Evolutionary conservation across 23 red algal genomes (phyloP), one percentile per base, ranked within the genome.

Genomic region (Gracilaria vermiculophylla): DNA sequence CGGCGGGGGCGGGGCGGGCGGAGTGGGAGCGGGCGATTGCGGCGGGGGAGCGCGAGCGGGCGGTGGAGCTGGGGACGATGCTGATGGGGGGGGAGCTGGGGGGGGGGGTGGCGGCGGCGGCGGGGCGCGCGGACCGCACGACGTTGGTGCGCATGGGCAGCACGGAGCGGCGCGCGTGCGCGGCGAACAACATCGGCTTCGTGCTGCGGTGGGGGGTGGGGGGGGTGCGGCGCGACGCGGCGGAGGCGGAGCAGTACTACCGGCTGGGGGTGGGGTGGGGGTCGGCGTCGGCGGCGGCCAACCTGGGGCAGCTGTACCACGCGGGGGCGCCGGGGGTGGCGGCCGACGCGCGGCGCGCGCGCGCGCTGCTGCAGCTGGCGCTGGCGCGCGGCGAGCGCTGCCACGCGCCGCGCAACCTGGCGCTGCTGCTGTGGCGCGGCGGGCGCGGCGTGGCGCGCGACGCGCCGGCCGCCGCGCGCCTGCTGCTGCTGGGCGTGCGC

Each of bases 121-220:
- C 17, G 44, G 29, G 80, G 34, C 24, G 84, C 23, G 28, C 69
- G 13, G 84, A 77, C 48, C 69, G 32, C 20, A 77, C 84, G 8
- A 69, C 64, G 67, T 17, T 88, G 84, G 41, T 88, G 84, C 50
- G 54, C 34, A 88, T 88, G 84, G 19, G 20, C 40, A 3, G 23
- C 25, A 48, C 28, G 53, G 84, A 88, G 27, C 84, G 69, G 34
- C 66, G 69, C 44, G 84, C 84, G n/a, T 31, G 72, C 44, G 69
- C 66, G n/a, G 84, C 84, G 0, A 88, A 88, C 50, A 88, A 88
- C 72, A 77, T 77, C n/a, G 84, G 84, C 36, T 76, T 49, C 49
- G 23, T 88, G 44, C 72, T 88, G 34, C 60, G 50, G 0, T 8
- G 28, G 6, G 84, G 84, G 1, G 79, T 10, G 27, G 21, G 19